A percentile compares a stretch with the other conserved stretches of the same genome.
Conservation (phyloP, 2,329 filamentous ascomycete species). For the Akanthomyces dipterigenus region DNA sequence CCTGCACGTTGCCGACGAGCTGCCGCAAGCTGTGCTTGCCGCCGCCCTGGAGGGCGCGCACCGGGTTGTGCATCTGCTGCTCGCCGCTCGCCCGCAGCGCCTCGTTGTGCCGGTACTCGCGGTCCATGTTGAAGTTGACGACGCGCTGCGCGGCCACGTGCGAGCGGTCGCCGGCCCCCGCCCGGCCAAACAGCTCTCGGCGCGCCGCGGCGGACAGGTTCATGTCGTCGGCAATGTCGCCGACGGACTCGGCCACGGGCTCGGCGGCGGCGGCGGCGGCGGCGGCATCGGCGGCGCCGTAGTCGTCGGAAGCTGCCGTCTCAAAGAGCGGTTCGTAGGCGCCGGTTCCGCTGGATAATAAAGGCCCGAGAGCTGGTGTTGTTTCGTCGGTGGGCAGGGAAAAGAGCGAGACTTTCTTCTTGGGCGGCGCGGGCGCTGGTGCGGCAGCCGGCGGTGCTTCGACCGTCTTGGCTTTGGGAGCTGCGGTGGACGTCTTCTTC, state of each 20-base stretch:
- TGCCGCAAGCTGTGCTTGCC: conserved; percentile 81
- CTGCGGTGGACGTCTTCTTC: conserved; percentile 54
- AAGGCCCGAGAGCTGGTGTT: conserved; percentile 12
- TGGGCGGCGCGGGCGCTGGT: conserved; percentile 22
- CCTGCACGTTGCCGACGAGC: conserved; percentile 74
- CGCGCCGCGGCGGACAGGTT: conserved; percentile 71
- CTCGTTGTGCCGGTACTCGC: conserved; percentile 83
- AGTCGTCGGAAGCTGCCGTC: conserved; percentile 20
- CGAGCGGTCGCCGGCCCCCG: conserved; percentile 25
- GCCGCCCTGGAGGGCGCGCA: conserved; percentile 70
- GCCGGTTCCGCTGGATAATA: conserved; percentile 16
- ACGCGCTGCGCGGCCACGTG: conserved; percentile 46
- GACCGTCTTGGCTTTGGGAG: conserved; percentile 13
- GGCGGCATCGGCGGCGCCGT: conserved; percentile 27
- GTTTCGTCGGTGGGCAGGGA: conserved; percentile 45
- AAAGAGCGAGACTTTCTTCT: conserved; percentile 61
- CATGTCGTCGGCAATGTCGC: conserved; percentile 66
- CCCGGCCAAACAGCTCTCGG: conserved; percentile 79
- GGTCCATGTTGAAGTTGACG: conserved; percentile 82
- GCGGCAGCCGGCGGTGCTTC: conserved; percentile 11
- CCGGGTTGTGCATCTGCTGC: conserved; percentile 69
- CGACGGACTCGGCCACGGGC: conserved; percentile 48
- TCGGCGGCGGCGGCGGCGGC: conserved; percentile 25
- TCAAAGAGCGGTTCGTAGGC: conserved; percentile 49
- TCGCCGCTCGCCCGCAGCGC: conserved; percentile 63